Percentiles rank a stretch among this genome's conserved stretches.
Conservation (phyloP, 2,329 filamentous ascomycete species). For the Xylaria sp. region DNA sequence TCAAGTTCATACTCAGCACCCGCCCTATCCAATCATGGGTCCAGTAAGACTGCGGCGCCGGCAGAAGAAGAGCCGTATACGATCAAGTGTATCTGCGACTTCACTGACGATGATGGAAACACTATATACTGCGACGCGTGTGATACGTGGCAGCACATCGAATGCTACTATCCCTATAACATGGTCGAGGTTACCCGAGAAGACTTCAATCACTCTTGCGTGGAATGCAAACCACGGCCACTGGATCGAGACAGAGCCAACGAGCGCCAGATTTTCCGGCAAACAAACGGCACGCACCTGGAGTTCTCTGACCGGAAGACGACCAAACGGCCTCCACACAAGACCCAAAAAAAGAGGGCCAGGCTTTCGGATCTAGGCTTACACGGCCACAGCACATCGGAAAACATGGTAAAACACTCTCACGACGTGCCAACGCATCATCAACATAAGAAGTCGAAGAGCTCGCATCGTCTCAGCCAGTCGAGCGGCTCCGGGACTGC, state of each 20-base stretch:
- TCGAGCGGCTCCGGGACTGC: conserved; percentile 66
- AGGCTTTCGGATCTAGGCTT: conserved; percentile 64
- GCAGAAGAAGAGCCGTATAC: conserved; percentile 81
- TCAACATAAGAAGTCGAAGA: conserved; percentile 73
- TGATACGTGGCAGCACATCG: conserved; percentile 97
- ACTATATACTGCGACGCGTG: conserved; percentile 95
- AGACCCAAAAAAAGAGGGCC: conserved; percentile 82
- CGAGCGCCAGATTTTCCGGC: conserved; percentile 61
- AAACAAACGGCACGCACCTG: conserved; percentile 39
- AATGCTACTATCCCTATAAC: conserved; percentile 83
- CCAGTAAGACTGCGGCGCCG: conserved; percentile 44
- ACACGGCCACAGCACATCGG: conserved; percentile 60
- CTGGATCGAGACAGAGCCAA: conserved; percentile 71
- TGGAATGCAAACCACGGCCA: conserved; percentile 74
- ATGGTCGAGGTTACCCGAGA: conserved; percentile 65
- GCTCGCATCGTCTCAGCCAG: conserved; percentile 70
- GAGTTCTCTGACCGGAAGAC: conserved; percentile 61
- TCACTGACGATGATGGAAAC: conserved; percentile 90
- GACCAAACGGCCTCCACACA: conserved; percentile 58
- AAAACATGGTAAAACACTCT: conserved; percentile 48
- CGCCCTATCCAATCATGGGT: conserved; percentile 37
- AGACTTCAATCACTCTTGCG: conserved; percentile 76
- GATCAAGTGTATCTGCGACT: conserved; percentile 97
- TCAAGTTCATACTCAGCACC: conserved; percentile 37
- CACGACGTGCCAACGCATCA: conserved; percentile 46